Evolutionary conservation across 2,329 filamentous ascomycete genomes (phyloP).

Genomic region (Fusarium poae): DNA sequence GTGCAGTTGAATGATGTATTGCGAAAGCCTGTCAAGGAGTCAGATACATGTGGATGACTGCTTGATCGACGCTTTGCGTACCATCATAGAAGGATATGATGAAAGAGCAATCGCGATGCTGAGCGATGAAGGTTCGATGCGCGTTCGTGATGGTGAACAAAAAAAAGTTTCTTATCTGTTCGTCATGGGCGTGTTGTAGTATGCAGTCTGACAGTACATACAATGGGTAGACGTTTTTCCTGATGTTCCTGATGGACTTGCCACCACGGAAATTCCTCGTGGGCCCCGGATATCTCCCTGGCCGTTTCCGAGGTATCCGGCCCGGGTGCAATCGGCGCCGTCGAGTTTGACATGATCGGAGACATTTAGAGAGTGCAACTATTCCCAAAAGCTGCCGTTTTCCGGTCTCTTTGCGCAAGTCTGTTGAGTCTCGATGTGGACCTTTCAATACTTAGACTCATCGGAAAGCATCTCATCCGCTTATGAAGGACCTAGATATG

Average conservation of each 20-base stretch:
- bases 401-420: neutral
- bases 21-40: neutral
- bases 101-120: conserved; percentile 20
- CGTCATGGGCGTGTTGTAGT: neutral
- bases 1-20: conserved; percentile 5
- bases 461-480: conserved; percentile 19
- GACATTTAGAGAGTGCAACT: conserved; percentile 2
- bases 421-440: conserved; percentile 7
- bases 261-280: conserved; percentile 17
- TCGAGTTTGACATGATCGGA: conserved; percentile 7
- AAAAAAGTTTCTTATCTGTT: neutral
- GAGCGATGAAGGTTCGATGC: conserved; percentile 14
- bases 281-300: conserved; percentile 17
- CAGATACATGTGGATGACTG: conserved; percentile 8
- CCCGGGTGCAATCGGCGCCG: conserved; percentile 23
- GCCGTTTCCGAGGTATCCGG: conserved; percentile 11
- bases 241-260: neutral
- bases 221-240: neutral
- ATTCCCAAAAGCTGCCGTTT: conserved; percentile 13
- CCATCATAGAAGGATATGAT: conserved; percentile 10
- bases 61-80: conserved; percentile 17
- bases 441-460: conserved; percentile 14
- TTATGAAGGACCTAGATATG: conserved; percentile 1
- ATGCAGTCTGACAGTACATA: neutral
- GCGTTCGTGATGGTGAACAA: neutral